Evolutionary conservation across 495 filamentous ascomycete species (phyloP).

Genomic region (Aspergillus kassunensis): DNA sequence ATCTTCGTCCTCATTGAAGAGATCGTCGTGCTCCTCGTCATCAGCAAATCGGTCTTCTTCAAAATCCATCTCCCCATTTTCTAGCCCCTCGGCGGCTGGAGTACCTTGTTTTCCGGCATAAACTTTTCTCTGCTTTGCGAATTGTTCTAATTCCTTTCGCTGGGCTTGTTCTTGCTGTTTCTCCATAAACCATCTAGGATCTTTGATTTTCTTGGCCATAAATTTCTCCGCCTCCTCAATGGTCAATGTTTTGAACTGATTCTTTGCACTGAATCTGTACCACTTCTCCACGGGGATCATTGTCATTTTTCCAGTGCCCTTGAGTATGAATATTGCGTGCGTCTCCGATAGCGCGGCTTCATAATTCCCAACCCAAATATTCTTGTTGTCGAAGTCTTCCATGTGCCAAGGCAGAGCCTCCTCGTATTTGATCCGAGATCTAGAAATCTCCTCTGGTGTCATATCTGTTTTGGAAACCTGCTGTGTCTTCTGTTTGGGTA

Average conservation of each 20-base stretch:
- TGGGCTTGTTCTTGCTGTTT: conserved; percentile 47
- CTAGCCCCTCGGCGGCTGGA: conserved; percentile 46
- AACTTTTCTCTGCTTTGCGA: conserved; percentile 45
- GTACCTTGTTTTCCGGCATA: conserved; percentile 40
- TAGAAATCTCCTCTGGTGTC: conserved; percentile 76
- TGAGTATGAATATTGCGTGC: conserved; percentile 69
- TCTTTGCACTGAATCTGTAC: conserved; percentile 86
- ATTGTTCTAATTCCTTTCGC: conserved; percentile 47
- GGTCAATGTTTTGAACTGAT: conserved; percentile 72
- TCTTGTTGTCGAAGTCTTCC: conserved; percentile 91
- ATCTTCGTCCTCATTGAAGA: conserved; percentile 84
- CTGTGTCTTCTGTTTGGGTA: conserved; percentile 60
- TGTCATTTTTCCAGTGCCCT: conserved; percentile 57
- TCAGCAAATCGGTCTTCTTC: conserved; percentile 71
- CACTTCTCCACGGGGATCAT: conserved; percentile 92
- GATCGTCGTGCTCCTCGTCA: conserved; percentile 79
- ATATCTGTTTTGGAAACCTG: conserved; percentile 73
- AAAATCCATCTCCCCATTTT: conserved; percentile 57
- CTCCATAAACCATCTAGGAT: conserved; percentile 77
- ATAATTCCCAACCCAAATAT: conserved; percentile 88
- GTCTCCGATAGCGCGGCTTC: conserved; percentile 77
- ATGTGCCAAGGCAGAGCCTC: conserved; percentile 94
- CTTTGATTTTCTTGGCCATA: conserved; percentile 68
- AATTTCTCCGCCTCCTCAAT: conserved; percentile 82
- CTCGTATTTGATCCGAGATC: conserved; percentile 80